Base-by-base conservation (phyloP, 2,329 filamentous ascomycete species). In the Tolypocladium inflatum region DNA sequence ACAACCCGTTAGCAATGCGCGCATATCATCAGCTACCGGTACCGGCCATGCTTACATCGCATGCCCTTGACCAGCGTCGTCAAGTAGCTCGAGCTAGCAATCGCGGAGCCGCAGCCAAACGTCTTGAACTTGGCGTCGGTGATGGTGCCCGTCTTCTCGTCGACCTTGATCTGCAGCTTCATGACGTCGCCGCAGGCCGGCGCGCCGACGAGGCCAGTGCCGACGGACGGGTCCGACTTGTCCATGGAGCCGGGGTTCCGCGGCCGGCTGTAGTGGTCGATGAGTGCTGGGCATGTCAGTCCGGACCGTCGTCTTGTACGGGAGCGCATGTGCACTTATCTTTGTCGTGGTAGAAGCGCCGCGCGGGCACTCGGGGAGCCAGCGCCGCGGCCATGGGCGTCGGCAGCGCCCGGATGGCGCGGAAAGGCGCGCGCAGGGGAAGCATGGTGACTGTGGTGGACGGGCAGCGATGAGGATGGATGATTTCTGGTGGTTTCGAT, bases 51-150 rank as follows among this genome's bases (percentile, higher is more conserved):
- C 63, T 59, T 30, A 63, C 63, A 63, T 65, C 74, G 96, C 93
- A 97, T 99, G 61, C 94, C 94, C 63, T 91, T 85, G 62, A 99
- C 92, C 60, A 99, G 80, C 76, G 96, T 91, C 1, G 94, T 99
- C 67, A 99, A 77, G 73, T 99, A 99, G 70, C 89, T 94, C 19
- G 63, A 64, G 60, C 89, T 95, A 50, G 94, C 94, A 74, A 99
- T 99, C 63, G 94, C 94, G 37, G 87, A 91, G 57, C 92, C 92
- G 73, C 92, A 97, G 55, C 92, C 92, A 71, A 97, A 97, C 0
- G 92, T 97, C 86, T 97, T 97, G 84, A 97, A 97, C 77, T 95
- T 94, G 72, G 96, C 92, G 67, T 97, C 93, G 67, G 86, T 87
- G 71, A 97, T 97, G 66, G 86, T 93, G 73, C 94, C 90, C 68